Evolutionary conservation across 1,284 basidiomycete genomes (phyloP).

Genomic region (Naganishia sp.): DNA sequence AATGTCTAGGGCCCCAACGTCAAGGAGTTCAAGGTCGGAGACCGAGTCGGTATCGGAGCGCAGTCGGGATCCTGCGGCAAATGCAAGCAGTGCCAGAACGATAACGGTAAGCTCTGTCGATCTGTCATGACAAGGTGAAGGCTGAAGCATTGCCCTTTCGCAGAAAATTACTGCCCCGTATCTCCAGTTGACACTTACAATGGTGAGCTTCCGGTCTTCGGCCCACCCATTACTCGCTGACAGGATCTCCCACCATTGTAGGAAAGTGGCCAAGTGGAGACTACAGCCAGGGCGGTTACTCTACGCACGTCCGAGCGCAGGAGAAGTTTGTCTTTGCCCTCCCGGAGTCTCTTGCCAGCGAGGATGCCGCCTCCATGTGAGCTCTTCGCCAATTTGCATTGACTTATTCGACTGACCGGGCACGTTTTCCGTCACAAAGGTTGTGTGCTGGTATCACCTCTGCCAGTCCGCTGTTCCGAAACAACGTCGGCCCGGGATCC

Average conservation of each 20-base stretch:
- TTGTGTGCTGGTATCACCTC: conserved; percentile 68
- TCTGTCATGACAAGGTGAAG: not conserved
- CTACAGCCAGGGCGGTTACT: conserved; percentile 62
- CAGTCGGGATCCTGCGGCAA: conserved; percentile 53
- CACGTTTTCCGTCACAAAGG: conserved; percentile 48
- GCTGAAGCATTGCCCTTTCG: conserved; percentile 9
- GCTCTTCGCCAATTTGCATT: conserved; percentile 9
- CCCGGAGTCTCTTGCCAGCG: conserved; percentile 62
- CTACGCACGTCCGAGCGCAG: conserved; percentile 66
- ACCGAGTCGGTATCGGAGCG: conserved; percentile 58
- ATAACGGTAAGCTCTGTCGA: conserved; percentile 46
- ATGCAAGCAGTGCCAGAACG: conserved; percentile 51
- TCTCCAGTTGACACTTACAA: conserved; percentile 37
- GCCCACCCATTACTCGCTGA: not conserved
- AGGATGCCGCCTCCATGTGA: conserved; percentile 58
- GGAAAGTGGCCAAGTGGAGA: conserved; percentile 61
- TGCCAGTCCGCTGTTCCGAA: conserved; percentile 65
- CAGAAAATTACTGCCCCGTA: conserved; percentile 55
- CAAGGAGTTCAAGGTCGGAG: conserved; percentile 54
- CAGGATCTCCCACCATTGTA: conserved; percentile 51
- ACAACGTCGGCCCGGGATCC: conserved; percentile 65
- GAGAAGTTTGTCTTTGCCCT: conserved; percentile 70
- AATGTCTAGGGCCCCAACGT: conserved; percentile 48
- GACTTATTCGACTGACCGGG: no score
- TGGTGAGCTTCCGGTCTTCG: conserved; percentile 1